Evolutionary conservation across 2,329 filamentous ascomycete species (phyloP), one percentile per base, ranked within the genome.

Genomic region (Orbilia javanica): DNA sequence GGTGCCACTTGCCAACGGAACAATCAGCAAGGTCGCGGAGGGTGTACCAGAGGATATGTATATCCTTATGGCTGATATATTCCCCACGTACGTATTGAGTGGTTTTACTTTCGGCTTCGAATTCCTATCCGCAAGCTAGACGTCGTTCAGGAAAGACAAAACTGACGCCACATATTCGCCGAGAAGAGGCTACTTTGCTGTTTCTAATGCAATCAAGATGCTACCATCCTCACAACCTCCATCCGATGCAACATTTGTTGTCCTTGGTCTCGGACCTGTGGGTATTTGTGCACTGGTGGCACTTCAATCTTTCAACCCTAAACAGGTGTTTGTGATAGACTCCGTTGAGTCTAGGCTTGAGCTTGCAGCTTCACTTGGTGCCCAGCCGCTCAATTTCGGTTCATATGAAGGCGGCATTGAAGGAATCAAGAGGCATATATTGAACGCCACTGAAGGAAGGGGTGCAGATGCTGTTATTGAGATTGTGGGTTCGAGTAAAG

Each of bases 381-480:
- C 93, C 1, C 93, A 95, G 84, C 90, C 93, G 0, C 90, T 94
- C 84, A 94, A 97, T 83, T 95, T 95, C 84, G 85, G 88, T 82
- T 89, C 86, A 1, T 53, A 66, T 34, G 67, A 78, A 72, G 89
- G 93, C 77, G 67, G 63, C 39, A 87, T 87, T 57, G 89, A 90
- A 44, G 89, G 87, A 2, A 87, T 96, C 83, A 85, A 90, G 69
- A 87, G 88, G 80, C 88, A 91, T 66, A 90, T 97, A 66, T 90
- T 90, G 82, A 91, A 92, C 80, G 88, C 91, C 57, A 96, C 93
- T 0, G 87, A 91, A 15, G 93, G 93, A 6, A 87, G 94, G 44
- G 94, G 94, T 5, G 94, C 94, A 13, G 94, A 97, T 84, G 90
- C 93, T 18, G 90, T 96, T 1, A 90, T 97, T 80, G 92, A 94